Conservation (phyloP, 805 yeast genomes). For the Allodekkera sacchari region DNA sequence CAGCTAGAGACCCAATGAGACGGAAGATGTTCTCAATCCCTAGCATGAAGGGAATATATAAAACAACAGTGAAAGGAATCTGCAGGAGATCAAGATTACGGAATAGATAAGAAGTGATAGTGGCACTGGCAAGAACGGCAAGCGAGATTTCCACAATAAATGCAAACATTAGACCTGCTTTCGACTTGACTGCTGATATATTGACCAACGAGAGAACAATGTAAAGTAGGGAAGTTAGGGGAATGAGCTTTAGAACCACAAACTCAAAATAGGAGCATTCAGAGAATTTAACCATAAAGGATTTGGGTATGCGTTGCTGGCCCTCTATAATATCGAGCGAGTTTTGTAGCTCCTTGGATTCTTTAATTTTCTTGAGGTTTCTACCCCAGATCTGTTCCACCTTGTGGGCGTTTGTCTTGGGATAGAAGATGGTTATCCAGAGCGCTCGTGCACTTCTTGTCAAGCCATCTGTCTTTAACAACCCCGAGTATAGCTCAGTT, state of each 20-base stretch:
- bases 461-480: constrained; percentile 34
- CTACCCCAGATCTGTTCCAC: background rate
- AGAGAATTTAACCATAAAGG: background rate
- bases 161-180: constrained; percentile 37
- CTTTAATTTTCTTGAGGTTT: constrained; percentile 4
- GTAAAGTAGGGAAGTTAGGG: constrained; percentile 16
- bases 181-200: constrained; percentile 35
- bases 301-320: background rate
- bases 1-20: constrained; percentile 30
- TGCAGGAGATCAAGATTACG: constrained; percentile 25
- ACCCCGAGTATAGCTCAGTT: constrained; percentile 28
- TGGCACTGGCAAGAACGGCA: constrained; percentile 33
- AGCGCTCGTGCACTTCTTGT: constrained; percentile 32
- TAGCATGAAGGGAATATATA: constrained; percentile 33
- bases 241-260: constrained; percentile 1
- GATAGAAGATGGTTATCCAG: constrained; percentile 27
- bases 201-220: constrained; percentile 31
- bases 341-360: constrained; percentile 11
- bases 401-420: constrained; percentile 1
- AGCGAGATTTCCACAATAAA: constrained; percentile 31
- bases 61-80: constrained; percentile 32
- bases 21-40: constrained; percentile 42
- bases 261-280: constrained; percentile 3
- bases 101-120: constrained; percentile 31
- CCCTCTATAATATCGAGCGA: constrained; percentile 15